Evolutionary conservation across 768 basidiomycete species (phyloP).

Genomic region (Piloderma croceum): DNA sequence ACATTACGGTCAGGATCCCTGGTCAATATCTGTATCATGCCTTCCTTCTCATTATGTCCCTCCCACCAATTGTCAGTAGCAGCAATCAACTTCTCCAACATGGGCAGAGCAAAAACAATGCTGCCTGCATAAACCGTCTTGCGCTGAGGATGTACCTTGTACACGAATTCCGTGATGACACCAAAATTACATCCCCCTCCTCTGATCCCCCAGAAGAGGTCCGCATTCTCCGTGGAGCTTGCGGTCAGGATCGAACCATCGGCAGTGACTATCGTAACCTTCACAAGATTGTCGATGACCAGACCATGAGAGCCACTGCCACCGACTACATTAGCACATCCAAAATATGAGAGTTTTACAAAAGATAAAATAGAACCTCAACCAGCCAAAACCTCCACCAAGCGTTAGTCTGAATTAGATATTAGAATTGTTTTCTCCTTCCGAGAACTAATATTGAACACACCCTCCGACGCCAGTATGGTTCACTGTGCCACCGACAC

Average conservation of each 20-base stretch:
- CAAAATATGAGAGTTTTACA: too few relatives aligned
- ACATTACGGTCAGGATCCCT: slow-evolving; percentile 37
- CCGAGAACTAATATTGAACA: slow-evolving; percentile 10
- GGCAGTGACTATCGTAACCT: slow-evolving; percentile 44
- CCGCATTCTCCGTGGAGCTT: too few relatives aligned
- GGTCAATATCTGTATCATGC: slow-evolving; percentile 29
- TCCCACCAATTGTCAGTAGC: slow-evolving; percentile 34
- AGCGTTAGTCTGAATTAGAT: slow-evolving; percentile 35
- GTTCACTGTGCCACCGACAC: slow-evolving; percentile 44
- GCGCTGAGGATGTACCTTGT: slow-evolving; percentile 43
- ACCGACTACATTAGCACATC: too few relatives aligned
- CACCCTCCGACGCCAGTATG: slow-evolving; percentile 52
- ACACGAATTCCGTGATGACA: slow-evolving; percentile 48
- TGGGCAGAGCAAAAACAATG: slow-evolving; percentile 29
- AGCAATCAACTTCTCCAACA: too few relatives aligned
- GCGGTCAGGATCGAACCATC: slow-evolving; percentile 35
- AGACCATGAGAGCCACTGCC: slow-evolving; percentile 38
- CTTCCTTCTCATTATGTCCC: slow-evolving; percentile 33
- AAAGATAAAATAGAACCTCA: too few relatives aligned
- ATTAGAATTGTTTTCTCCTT: not conserved
- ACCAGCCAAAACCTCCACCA: slow-evolving; percentile 53
- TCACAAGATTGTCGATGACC: slow-evolving; percentile 44
- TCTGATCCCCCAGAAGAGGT: slow-evolving; percentile 50
- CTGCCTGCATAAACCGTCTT: slow-evolving; percentile 41
- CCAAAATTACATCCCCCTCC: slow-evolving; percentile 54